These are phyloP conservation scores for Adansonia madagascariensis DNA, from an alignment of 441 rosid genomes.

Conservation along the genomic window DNA sequence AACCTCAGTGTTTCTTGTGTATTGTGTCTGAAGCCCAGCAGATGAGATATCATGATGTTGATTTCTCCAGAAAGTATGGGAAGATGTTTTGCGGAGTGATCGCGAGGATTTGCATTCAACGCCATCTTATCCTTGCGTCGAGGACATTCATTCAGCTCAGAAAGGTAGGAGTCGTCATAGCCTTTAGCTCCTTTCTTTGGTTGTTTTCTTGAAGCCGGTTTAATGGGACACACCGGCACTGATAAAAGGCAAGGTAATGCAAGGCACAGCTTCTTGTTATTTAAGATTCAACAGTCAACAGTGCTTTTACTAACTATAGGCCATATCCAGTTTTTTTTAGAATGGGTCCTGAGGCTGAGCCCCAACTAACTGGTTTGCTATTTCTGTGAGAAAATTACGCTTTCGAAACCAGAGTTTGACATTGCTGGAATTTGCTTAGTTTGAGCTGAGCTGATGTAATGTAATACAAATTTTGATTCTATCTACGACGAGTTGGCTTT, in stretches of 20 bases:
- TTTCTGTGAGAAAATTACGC: not conserved
- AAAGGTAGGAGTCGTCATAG: not conserved
- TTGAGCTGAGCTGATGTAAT: not conserved
- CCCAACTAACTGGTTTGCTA: not conserved
- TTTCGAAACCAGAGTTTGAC: not conserved
- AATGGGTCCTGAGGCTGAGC: not conserved
- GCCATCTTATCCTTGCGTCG: not conserved
- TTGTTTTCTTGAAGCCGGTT: not conserved
- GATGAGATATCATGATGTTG: not conserved
- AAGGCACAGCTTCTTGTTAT: not conserved
- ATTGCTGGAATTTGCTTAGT: not conserved
- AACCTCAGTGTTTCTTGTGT: not conserved
- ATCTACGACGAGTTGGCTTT: not conserved
- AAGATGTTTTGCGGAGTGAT: no score
- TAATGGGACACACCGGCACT: not conserved
- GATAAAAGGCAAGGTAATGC: not conserved
- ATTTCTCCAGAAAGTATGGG: not conserved
- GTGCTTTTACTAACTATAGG: no score
- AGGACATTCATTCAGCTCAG: not conserved
- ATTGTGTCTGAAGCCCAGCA: not conserved
- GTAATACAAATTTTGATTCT: conserved; percentile 6
- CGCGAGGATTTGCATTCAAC: not conserved
- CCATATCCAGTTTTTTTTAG: not conserved
- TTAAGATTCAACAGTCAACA: not conserved
- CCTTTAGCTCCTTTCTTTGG: not conserved